Evolutionary conservation across 2,329 filamentous ascomycete species (phyloP), one percentile per base, ranked within the genome.

Genomic region (Penicillium frequentans): DNA sequence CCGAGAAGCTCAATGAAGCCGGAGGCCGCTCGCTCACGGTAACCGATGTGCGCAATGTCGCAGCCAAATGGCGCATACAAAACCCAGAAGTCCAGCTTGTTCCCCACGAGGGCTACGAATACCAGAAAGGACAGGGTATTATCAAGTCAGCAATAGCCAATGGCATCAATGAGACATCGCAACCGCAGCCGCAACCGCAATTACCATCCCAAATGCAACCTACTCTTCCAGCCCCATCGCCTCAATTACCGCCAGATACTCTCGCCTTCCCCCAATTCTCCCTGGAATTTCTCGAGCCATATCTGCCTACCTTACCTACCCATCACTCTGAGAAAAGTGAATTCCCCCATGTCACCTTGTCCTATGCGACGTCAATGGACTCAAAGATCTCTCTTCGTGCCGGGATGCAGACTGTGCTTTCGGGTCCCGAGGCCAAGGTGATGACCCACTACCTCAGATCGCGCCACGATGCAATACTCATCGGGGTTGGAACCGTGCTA

Each of bases 381-480:
- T 88, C 89, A 42, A 85, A 87, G 53, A 82, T 96, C 50, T 85
- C 92, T 1, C 82, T 93, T 27, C 82, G 87, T 0, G 91, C 91
- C 0, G 92, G 92, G 14, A 81, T 86, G n/a, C 90, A 89, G 63
- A 98, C 93, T 2, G 81, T 84, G 0, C 84, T 98, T 14, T 98
- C 93, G 1, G 93, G 93, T 3, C 84, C 89, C 0, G 82, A 87
- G 61, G 91, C 91, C 37, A 96, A 96, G 75, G 84, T 90, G 52
- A 96, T 98, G 91, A 97, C 93, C 0, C 93, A 98, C 75, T 91
- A 90, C 71, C 84, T 98, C 27, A 90, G 93, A 67, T 87, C 88
- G 13, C 84, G 83, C 16, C 92, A 98, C 75, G 86, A 90, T 61
- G 91, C 90, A 39, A 96, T 97, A 64, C 81, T 96, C 24, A 81